phyloP scores from a whole-genome alignment of 257 asterid genomes.

The Capsicum chinense region DNA sequence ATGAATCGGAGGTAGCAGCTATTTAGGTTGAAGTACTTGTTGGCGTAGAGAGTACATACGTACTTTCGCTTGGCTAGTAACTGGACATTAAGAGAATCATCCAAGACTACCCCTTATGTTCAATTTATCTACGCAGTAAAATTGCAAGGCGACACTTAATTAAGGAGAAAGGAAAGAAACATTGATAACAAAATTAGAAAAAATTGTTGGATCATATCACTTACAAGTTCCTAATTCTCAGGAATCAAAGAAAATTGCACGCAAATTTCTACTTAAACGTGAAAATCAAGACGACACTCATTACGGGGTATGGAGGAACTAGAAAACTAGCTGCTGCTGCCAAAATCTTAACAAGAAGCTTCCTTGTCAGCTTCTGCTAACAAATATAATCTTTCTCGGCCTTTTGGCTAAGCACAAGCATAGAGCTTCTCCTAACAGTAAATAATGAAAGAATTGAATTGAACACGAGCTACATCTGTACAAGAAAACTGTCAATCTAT shows the following conservation, averaged over 20 bases:
- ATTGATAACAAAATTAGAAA: neutral
- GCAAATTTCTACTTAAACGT: neutral
- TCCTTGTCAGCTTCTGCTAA: constrained; percentile 46
- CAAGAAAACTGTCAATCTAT: constrained; percentile 36
- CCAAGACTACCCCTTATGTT: neutral
- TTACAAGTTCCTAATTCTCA: neutral
- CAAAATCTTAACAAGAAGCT: constrained; percentile 10
- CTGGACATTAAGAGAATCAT: neutral
- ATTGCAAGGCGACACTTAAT: neutral
- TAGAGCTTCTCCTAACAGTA: constrained; percentile 41
- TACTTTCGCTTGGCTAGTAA: neutral
- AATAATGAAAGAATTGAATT: constrained; percentile 47
- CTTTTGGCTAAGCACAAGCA: constrained; percentile 66
- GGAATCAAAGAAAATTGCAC: neutral
- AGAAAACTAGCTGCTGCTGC: neutral
- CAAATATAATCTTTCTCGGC: constrained; percentile 61
- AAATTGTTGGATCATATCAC: neutral
- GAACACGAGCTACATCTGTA: constrained; percentile 21
- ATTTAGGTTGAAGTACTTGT: neutral
- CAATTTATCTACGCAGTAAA: neutral
- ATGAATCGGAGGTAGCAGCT: no score
- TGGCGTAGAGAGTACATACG: neutral
- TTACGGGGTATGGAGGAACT: neutral
- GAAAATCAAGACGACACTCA: constrained; percentile 24
- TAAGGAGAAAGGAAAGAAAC: neutral